Evolutionary conservation across 2,329 filamentous ascomycete genomes (phyloP).

Genomic region (Pochonia chlamydosporia): DNA sequence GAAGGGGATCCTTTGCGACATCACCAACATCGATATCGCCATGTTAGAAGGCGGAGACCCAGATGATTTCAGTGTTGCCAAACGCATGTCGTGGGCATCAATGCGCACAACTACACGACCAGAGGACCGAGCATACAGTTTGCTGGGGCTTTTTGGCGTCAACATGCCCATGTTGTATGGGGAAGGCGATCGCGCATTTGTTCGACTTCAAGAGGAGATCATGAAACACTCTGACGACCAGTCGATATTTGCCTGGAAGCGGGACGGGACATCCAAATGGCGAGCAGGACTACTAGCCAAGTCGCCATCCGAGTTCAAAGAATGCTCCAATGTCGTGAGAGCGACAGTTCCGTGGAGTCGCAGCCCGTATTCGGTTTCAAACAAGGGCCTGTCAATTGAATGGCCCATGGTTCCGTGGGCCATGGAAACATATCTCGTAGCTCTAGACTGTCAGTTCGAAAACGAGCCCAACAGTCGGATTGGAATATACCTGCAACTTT

Average conservation of each 20-base stretch:
- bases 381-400: conserved; percentile 8
- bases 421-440: conserved; percentile 6
- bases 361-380: conserved; percentile 6
- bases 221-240: conserved; percentile 20
- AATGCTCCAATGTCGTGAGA: conserved; percentile 1
- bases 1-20: not conserved
- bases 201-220: conserved; percentile 25
- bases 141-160: conserved; percentile 24
- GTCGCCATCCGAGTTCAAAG: not conserved
- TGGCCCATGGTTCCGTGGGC: conserved; percentile 8
- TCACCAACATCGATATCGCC: not conserved
- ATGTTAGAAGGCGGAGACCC: not conserved
- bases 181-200: conserved; percentile 18
- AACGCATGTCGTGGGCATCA: conserved; percentile 24
- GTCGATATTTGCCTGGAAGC: conserved; percentile 19
- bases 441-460: conserved; percentile 5
- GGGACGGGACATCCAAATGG: too few species aligned
- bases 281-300: not conserved
- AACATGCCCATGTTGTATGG: conserved; percentile 26
- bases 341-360: not conserved
- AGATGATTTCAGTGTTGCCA: conserved; percentile 4
- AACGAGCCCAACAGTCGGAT: not conserved
- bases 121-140: conserved; percentile 24
- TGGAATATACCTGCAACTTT: conserved; percentile 5
- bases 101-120: conserved; percentile 16